These are phyloP conservation scores for Fraxinus angustifolia DNA, from an alignment of 305 asterid genomes.

Conservation along the genomic window DNA sequence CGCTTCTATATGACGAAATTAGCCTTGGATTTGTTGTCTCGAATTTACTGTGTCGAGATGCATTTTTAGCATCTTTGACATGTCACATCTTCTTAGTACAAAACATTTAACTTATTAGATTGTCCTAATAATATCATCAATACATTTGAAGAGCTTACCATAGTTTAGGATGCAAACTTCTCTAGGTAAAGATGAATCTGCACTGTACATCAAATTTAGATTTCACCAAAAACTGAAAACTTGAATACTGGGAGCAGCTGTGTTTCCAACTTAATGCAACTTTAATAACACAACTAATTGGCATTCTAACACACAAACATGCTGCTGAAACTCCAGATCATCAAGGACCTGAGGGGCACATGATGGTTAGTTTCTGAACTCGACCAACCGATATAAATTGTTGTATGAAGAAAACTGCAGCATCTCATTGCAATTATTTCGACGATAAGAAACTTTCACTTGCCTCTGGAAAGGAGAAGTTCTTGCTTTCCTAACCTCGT, in stretches of 20 bases:
- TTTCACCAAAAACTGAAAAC: neutral
- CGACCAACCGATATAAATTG: neutral
- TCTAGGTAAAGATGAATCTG: neutral
- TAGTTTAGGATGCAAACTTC: neutral
- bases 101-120: no score
- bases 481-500: conserved; percentile 33
- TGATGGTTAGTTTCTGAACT: neutral
- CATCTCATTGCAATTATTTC: neutral
- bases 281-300: neutral
- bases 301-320: neutral
- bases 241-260: neutral
- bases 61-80: no score
- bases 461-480: neutral
- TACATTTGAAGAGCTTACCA: neutral
- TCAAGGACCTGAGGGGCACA: neutral
- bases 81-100: neutral
- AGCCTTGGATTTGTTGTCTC: neutral
- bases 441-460: neutral
- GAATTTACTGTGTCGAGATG: no score
- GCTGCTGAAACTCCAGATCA: neutral
- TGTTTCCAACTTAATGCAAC: neutral
- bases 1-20: neutral
- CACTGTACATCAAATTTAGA: neutral
- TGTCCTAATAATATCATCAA: no score
- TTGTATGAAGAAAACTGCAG: neutral